Base-by-base conservation (phyloP, 192 early-diverging fungal species). In the Blastocladiella britannica region DNA sequence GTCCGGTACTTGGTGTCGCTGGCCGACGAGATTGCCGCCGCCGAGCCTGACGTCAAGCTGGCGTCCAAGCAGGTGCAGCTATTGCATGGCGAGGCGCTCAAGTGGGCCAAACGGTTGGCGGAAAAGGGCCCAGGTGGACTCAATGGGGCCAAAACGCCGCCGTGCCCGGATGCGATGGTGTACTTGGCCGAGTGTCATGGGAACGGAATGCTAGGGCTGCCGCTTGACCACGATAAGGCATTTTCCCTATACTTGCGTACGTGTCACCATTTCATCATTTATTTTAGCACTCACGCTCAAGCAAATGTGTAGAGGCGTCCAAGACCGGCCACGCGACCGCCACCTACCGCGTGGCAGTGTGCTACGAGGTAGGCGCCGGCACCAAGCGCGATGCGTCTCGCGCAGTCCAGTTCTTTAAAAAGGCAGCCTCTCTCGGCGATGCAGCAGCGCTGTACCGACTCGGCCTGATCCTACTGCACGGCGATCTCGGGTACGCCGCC, bases 371-470 rank as follows among this genome's bases (percentile, higher is more conserved):
- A 25, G 93, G 91, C 25, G 81, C 85, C n/a, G 95, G 95, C 37
- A 91, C 88, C 18, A 87, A 88, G 55, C 69, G 81, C 7, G 90
- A 96, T 62, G 70, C 78, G 22, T 65, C 72, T 26, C 79, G 86
- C 7, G 82, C 92, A 0, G 72, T 89, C 29, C 87, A 92, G 65
- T 95, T 87, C 61, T 97, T 89, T 67, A 74, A 88, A 57, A 93
- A 96, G 70, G 85, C 91, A 0, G 93, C 91, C 0, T 80, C 82
- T 9, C 65, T 91, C 53, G 83, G 87, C 52, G 91, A 95, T 55
- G 85, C 90, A 12, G 82, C 89, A 0, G 90, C 88, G 25, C 97
- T 98, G 95, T 93, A 88, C 78, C 97, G 95, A 69, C 72, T 95
- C 22, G 95, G 89, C 23, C 82, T 91, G 76, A 84, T 95, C 18